A percentile compares a stretch with the other conserved stretches of the same genome.
phyloP scores from a whole-genome alignment of 345 rosid genomes.

The Reutealis trisperma region DNA sequence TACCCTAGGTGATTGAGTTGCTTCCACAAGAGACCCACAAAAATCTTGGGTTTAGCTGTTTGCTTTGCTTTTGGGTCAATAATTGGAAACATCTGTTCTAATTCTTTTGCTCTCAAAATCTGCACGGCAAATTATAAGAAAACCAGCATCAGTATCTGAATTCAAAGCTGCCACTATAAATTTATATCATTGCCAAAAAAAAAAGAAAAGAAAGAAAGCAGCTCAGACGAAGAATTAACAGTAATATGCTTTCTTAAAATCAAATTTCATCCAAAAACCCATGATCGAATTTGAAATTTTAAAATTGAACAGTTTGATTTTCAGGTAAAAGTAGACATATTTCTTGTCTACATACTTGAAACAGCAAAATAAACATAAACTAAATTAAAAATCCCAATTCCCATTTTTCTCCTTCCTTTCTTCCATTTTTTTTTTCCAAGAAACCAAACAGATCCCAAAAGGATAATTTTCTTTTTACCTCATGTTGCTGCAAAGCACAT shows the following conservation, averaged over 20 bases:
- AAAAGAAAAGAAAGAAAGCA: background rate
- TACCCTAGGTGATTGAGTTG: conserved; percentile 93
- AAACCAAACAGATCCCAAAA: conserved; percentile 7
- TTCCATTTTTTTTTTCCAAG: conserved; percentile 8
- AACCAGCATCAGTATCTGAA: background rate
- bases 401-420: background rate
- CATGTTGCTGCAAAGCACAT: conserved; percentile 51
- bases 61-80: conserved; percentile 70
- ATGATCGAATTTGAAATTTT: background rate
- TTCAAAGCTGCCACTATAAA: background rate
- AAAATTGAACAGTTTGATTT: background rate
- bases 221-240: background rate
- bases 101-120: conserved; percentile 50
- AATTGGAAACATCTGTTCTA: conserved; percentile 64
- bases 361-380: background rate
- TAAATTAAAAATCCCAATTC: background rate
- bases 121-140: conserved; percentile 27
- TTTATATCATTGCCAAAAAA: background rate
- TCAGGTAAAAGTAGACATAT: background rate
- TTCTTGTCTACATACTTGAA: background rate
- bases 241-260: background rate
- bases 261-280: conserved; percentile 1
- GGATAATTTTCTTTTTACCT: conserved; percentile 35
- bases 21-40: conserved; percentile 78
- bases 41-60: conserved; percentile 67